Evolutionary conservation across 1,139 yeast species (phyloP).

Genomic region (Zhuliangozyma parablackwelliae): DNA sequence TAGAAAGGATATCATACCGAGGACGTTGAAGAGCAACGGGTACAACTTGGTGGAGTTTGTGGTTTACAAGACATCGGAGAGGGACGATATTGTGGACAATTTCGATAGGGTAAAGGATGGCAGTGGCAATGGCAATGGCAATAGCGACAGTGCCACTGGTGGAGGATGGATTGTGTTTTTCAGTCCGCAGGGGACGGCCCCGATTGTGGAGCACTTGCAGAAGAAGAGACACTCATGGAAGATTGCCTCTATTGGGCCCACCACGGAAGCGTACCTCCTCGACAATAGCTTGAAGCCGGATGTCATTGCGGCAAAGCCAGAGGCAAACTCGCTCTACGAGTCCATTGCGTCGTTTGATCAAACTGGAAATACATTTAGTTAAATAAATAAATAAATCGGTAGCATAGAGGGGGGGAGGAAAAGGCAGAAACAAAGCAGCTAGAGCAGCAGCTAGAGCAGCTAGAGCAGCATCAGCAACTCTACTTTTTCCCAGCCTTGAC

Average conservation of each 20-base stretch:
- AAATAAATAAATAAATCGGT: not conserved
- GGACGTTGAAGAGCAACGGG: slow-evolving; percentile 42
- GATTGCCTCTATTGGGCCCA: slow-evolving; percentile 89
- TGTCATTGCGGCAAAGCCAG: slow-evolving; percentile 70
- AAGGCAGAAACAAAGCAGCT: not conserved
- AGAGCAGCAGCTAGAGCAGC: too few relatives aligned
- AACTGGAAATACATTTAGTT: too few relatives aligned
- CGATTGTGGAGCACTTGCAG: slow-evolving; percentile 47
- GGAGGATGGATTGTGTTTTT: slow-evolving; percentile 74
- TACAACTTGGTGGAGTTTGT: slow-evolving; percentile 57
- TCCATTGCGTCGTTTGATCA: slow-evolving; percentile 23
- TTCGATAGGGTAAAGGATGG: slow-evolving; percentile 18
- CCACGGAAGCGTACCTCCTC: slow-evolving; percentile 66
- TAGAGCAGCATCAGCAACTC: slow-evolving; percentile 2
- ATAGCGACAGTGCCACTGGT: slow-evolving; percentile 3
- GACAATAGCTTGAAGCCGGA: slow-evolving; percentile 52
- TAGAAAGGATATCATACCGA: slow-evolving; percentile 78
- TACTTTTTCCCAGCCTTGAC: slow-evolving; percentile 38
- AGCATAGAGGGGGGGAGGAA: slow-evolving; percentile 1
- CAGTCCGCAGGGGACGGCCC: slow-evolving; percentile 84
- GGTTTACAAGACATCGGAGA: slow-evolving; percentile 62
- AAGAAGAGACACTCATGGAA: slow-evolving; percentile 15
- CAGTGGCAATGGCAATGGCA: too few relatives aligned
- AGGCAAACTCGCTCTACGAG: slow-evolving; percentile 52
- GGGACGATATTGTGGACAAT: slow-evolving; percentile 41